Evolutionary conservation across 169 alveolate genomes (phyloP).

Genomic region (Toxoplasma gondii): DNA sequence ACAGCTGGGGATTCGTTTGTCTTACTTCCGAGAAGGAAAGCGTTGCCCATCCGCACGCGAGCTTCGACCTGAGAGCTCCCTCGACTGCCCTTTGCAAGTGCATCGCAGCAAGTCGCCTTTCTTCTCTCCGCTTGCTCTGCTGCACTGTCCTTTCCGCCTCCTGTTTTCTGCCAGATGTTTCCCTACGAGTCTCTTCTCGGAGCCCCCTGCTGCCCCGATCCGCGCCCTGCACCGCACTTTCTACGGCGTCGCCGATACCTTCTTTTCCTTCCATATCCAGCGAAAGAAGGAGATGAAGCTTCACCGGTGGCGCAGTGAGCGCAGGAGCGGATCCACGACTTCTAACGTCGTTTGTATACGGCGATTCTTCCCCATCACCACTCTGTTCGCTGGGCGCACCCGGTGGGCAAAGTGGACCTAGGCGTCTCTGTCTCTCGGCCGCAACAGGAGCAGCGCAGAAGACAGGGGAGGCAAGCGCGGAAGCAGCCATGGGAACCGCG

Average conservation of each 20-base stretch:
- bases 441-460: no score
- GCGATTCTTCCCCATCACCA: no score
- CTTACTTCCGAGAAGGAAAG: slow-evolving; percentile 32
- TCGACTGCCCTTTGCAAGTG: slow-evolving; percentile 3
- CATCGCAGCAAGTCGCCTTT: background rate
- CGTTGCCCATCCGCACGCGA: background rate
- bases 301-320: background rate
- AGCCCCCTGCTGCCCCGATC: background rate
- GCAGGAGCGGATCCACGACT: no score
- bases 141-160: background rate
- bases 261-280: background rate
- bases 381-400: no score
- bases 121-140: background rate
- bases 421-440: no score
- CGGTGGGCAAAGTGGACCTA: no score
- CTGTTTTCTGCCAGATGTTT: background rate
- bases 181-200: background rate
- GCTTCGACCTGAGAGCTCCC: background rate
- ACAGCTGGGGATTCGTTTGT: background rate
- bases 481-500: no score
- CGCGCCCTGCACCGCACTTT: background rate
- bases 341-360: no score
- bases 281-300: slow-evolving; percentile 3
- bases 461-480: no score
- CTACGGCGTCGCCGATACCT: background rate